Percentiles rank a stretch among this genome's conserved stretches.
phyloP scores from a whole-genome alignment of 441 rosid species.

The Populus hybrid region DNA sequence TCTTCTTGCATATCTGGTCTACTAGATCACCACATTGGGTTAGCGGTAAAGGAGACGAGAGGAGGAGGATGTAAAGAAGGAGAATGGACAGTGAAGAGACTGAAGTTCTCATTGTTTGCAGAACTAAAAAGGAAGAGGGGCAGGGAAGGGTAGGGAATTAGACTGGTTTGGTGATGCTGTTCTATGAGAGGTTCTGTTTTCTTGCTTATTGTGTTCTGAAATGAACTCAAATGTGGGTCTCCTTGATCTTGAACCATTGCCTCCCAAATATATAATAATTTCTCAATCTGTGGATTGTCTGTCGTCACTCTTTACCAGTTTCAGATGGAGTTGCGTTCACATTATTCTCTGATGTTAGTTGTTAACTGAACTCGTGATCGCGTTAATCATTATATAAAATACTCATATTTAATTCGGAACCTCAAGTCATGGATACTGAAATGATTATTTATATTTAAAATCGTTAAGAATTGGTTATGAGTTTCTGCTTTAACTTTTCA shows the following conservation, averaged over 20 bases:
- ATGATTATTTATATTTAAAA: no score
- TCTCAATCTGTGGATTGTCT: conserved; percentile 2
- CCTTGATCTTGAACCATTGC: neutral
- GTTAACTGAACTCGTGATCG: neutral
- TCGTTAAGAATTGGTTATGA: no score
- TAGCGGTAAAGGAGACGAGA: conserved; percentile 10
- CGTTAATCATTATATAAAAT: neutral
- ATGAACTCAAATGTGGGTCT: neutral
- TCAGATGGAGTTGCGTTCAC: neutral
- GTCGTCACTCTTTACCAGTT: conserved; percentile 7
- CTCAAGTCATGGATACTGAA: neutral
- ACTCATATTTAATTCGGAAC: neutral
- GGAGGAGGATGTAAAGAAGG: conserved; percentile 16
- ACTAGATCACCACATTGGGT: conserved; percentile 37
- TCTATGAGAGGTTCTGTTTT: neutral
- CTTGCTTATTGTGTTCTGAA: neutral
- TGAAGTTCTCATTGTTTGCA: conserved; percentile 20
- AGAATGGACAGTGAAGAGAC: conserved; percentile 18
- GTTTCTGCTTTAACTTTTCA: no score
- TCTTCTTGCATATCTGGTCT: conserved; percentile 52
- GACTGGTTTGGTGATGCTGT: neutral
- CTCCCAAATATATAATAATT: neutral
- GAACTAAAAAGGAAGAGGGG: neutral
- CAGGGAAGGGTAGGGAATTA: neutral
- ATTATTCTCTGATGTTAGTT: neutral